Percentiles rank a stretch among this genome's conserved stretches.
Evolutionary conservation across 768 basidiomycete species (phyloP).

Genomic region (Leccinum rimulosum): DNA sequence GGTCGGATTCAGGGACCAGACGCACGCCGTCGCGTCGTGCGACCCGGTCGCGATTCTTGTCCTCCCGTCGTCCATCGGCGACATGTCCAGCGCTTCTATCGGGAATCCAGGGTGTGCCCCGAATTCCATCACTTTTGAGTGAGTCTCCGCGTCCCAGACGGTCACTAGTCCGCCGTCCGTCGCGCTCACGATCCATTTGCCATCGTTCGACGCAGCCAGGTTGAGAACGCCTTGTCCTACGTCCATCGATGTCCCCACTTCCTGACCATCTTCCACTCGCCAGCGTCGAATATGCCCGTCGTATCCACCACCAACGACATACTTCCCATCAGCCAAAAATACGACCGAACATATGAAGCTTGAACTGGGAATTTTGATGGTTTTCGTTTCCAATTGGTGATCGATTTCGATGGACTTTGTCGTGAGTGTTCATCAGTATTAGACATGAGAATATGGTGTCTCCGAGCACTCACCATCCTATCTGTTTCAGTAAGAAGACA

Average conservation of each 20-base stretch:
- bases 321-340: conserved; percentile 1
- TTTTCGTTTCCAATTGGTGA: background rate
- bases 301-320: conserved; percentile 3
- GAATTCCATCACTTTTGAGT: background rate
- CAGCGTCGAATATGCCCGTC: conserved; percentile 2
- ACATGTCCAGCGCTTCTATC: conserved; percentile 7
- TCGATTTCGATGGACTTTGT: background rate
- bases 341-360: background rate
- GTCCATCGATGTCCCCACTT: background rate
- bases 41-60: conserved; percentile 8
- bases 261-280: background rate
- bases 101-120: background rate
- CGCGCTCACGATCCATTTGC: conserved; percentile 9
- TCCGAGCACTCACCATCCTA: background rate
- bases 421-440: background rate
- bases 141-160: conserved; percentile 4
- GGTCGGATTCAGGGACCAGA: background rate
- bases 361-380: background rate
- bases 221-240: background rate
- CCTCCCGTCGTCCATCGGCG: conserved; percentile 7
- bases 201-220: conserved; percentile 3
- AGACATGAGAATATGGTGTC: background rate
- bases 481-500: no score
- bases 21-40: conserved; percentile 3
- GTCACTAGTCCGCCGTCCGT: background rate